These are phyloP conservation scores for Cantharellus anzutake DNA, from an alignment of 768 basidiomycete species.

Conservation along the genomic window DNA sequence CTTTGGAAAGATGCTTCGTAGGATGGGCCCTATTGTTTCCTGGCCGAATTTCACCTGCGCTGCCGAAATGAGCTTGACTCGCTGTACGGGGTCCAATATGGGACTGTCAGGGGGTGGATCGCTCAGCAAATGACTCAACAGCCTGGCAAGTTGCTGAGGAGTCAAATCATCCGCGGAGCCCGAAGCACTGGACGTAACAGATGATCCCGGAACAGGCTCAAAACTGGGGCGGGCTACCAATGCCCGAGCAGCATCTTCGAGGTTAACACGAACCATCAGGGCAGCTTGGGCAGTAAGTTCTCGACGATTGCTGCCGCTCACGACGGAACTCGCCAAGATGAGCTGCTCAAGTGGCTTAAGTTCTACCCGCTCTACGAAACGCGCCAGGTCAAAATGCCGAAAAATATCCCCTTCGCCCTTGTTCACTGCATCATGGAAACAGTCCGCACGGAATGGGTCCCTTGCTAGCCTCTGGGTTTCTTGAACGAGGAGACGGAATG, in stretches of 20 bases:
- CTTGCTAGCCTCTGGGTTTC: slow-evolving; percentile 78
- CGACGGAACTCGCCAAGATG: slow-evolving; percentile 55
- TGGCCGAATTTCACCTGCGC: slow-evolving; percentile 65
- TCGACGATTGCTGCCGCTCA: slow-evolving; percentile 35
- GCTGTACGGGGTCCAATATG: slow-evolving; percentile 49
- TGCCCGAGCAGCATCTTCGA: slow-evolving; percentile 57
- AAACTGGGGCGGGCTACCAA: slow-evolving; percentile 66
- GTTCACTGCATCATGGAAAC: slow-evolving; percentile 79
- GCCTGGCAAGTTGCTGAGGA: slow-evolving; percentile 52
- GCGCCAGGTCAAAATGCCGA: slow-evolving; percentile 62
- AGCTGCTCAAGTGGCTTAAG: slow-evolving; percentile 63
- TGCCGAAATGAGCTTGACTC: slow-evolving; percentile 55
- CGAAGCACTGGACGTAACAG: too few species aligned
- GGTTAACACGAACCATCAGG: slow-evolving; percentile 52
- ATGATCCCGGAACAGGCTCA: too few species aligned
- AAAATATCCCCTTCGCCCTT: slow-evolving; percentile 73
- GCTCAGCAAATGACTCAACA: slow-evolving; percentile 63
- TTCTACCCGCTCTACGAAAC: slow-evolving; percentile 68
- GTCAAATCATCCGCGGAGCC: slow-evolving; percentile 62
- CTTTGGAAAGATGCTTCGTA: slow-evolving; percentile 54
- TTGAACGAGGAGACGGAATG: slow-evolving; percentile 70
- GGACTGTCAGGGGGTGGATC: slow-evolving; percentile 51
- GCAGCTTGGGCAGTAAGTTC: slow-evolving; percentile 42
- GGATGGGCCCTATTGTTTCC: slow-evolving; percentile 52
- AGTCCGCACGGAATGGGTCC: slow-evolving; percentile 77